These are phyloP conservation scores for Rhododendron simsii DNA, from an alignment of 148 eudicot genomes.

Conservation along the genomic window DNA sequence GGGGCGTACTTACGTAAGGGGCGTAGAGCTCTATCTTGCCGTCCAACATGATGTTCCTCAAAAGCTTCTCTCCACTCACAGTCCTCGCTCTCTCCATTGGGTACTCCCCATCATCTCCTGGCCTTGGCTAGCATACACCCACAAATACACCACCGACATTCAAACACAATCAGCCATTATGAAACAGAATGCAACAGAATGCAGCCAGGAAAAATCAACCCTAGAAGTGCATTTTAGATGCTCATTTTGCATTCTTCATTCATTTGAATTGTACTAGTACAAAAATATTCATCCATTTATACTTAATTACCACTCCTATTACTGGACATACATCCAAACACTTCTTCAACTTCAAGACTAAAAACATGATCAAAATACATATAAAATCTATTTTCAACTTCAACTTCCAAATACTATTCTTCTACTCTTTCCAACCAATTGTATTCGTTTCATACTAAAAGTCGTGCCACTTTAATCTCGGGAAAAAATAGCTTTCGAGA, in stretches of 20 bases:
- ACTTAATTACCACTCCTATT: not conserved
- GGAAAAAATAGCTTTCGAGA: no score
- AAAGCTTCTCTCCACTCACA: slow-evolving; percentile 81
- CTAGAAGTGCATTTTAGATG: not conserved
- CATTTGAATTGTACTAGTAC: not conserved
- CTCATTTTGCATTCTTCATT: not conserved
- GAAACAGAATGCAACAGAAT: not conserved
- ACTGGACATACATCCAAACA: not conserved
- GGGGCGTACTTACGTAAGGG: slow-evolving; percentile 89
- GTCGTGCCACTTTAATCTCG: no score
- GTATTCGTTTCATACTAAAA: no score
- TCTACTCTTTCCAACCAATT: not conserved
- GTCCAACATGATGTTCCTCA: slow-evolving; percentile 82
- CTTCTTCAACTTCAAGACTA: not conserved
- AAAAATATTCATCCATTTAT: not conserved
- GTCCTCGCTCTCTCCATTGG: slow-evolving; percentile 57
- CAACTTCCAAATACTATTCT: not conserved
- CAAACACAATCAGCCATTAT: not conserved
- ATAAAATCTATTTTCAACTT: not conserved
- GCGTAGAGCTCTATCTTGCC: slow-evolving; percentile 94
- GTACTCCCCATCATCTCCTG: slow-evolving; percentile 54
- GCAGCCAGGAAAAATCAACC: not conserved
- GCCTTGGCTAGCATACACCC: slow-evolving; percentile 45
- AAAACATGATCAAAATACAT: not conserved
- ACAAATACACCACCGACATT: not conserved